Percentiles rank a stretch among this genome's conserved stretches.
Conservation (phyloP, 495 filamentous ascomycete species). For the Darksidea phi region DNA sequence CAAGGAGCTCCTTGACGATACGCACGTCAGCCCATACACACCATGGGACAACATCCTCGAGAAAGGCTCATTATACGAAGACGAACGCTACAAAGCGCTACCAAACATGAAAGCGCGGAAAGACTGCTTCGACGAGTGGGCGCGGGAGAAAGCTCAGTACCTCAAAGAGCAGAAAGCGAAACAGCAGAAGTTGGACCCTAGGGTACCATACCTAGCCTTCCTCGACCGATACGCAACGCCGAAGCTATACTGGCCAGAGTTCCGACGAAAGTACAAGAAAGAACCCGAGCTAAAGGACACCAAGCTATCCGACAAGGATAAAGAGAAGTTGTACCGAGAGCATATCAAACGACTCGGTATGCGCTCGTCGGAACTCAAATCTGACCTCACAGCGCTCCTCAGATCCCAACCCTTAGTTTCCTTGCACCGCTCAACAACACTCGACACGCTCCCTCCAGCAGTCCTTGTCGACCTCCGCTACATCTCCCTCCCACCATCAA, state of each 20-base stretch:
- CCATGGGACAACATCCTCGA: constrained; percentile 86
- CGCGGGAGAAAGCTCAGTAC: constrained; percentile 64
- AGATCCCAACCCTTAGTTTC: constrained; percentile 62
- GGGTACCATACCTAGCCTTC: constrained; percentile 79
- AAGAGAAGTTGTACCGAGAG: constrained; percentile 89
- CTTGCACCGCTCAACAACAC: constrained; percentile 65
- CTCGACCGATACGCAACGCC: constrained; percentile 76
- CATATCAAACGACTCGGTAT: constrained; percentile 76
- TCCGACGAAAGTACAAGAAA: constrained; percentile 84
- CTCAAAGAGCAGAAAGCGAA: constrained; percentile 71
- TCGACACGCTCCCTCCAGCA: constrained; percentile 63
- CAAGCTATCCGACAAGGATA: constrained; percentile 76
- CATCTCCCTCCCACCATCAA: constrained; percentile 67
- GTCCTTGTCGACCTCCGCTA: constrained; percentile 77
- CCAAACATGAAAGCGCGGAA: constrained; percentile 75
- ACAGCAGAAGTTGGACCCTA: constrained; percentile 79
- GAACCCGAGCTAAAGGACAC: constrained; percentile 76
- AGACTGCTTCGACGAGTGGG: constrained; percentile 82
- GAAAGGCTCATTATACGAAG: constrained; percentile 78
- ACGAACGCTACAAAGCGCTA: constrained; percentile 80
- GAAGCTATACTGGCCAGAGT: constrained; percentile 96
- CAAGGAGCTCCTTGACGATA: constrained; percentile 81
- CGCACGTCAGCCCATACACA: constrained; percentile 79
- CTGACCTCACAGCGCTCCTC: constrained; percentile 75
- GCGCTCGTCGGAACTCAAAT: constrained; percentile 69